phyloP scores from a whole-genome alignment of 345 rosid species.

The Arabidopsis thaliana region DNA sequence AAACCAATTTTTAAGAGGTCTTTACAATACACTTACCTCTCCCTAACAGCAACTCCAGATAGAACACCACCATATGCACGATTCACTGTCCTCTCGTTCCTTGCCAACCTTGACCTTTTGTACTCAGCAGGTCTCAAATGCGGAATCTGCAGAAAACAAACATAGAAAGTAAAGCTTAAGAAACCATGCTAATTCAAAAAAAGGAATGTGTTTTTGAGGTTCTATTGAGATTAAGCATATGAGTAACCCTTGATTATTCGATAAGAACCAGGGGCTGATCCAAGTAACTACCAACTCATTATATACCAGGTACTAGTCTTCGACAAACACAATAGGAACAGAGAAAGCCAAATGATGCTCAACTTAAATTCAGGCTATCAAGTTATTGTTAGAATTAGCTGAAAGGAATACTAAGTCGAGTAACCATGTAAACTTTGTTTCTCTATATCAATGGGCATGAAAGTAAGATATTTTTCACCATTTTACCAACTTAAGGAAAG shows the following conservation, averaged over 20 bases:
- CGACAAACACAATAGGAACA: not conserved
- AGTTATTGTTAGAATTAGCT: not conserved
- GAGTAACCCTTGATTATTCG: not conserved
- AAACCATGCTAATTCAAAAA: not conserved
- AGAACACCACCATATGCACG: conserved; percentile 86
- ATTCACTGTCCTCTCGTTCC: conserved; percentile 79
- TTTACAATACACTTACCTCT: conserved; percentile 49
- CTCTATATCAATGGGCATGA: not conserved
- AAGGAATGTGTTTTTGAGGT: not conserved
- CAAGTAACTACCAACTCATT: not conserved
- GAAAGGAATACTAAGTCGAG: not conserved
- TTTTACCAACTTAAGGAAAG: not conserved
- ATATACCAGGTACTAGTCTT: not conserved
- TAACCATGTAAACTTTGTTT: not conserved
- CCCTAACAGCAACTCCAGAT: conserved; percentile 80
- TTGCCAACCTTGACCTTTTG: conserved; percentile 74
- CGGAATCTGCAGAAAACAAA: conserved; percentile 58
- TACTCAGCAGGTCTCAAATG: conserved; percentile 86
- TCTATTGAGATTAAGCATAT: not conserved
- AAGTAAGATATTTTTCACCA: not conserved
- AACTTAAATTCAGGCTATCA: not conserved
- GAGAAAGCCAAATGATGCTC: not conserved
- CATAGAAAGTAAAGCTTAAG: not conserved
- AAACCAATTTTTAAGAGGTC: not conserved
- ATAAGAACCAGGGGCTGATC: not conserved